Evolutionary conservation across 2,329 filamentous ascomycete genomes (phyloP).

Genomic region (Aspergillus terreus): DNA sequence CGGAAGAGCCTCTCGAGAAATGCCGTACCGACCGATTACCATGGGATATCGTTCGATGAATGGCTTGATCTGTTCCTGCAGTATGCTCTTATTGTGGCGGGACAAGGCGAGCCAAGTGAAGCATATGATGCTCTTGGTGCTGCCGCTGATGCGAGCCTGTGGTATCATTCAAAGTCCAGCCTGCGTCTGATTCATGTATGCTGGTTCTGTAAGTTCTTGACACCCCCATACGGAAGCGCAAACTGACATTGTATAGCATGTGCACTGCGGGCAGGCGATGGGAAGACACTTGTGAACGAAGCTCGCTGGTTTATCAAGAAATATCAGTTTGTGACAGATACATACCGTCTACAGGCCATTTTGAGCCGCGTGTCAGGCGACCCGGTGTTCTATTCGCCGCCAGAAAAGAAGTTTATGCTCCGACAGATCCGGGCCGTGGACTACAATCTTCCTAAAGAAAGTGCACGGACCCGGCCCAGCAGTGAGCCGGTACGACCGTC

Average conservation of each 20-base stretch:
- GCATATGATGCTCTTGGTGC: constrained; percentile 78
- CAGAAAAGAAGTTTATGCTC: constrained; percentile 85
- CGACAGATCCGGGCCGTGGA: constrained; percentile 91
- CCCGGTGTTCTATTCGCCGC: constrained; percentile 71
- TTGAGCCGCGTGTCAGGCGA: constrained; percentile 74
- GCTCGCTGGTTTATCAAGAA: constrained; percentile 82
- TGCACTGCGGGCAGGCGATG: constrained; percentile 74
- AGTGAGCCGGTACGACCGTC: constrained; percentile 36
- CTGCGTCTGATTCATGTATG: constrained; percentile 71
- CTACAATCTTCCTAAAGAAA: constrained; percentile 56
- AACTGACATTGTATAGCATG: constrained; percentile 56
- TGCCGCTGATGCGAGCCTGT: constrained; percentile 76
- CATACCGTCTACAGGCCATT: constrained; percentile 77
- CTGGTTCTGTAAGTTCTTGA: constrained; percentile 60
- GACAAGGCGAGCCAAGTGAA: constrained; percentile 62
- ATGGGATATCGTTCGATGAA: constrained; percentile 73
- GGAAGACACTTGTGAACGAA: constrained; percentile 68
- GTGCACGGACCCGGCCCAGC: constrained; percentile 11
- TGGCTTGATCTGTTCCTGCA: constrained; percentile 92
- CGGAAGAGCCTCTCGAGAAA: constrained; percentile 26
- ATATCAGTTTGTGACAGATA: constrained; percentile 73
- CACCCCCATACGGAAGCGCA: background rate
- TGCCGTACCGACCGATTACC: constrained; percentile 56
- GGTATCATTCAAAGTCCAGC: constrained; percentile 65
- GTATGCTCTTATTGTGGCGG: constrained; percentile 74